Percentiles rank a stretch among this genome's conserved stretches.
Conservation (phyloP, 495 filamentous ascomycete genomes). For the Aspergillus hancockii region DNA sequence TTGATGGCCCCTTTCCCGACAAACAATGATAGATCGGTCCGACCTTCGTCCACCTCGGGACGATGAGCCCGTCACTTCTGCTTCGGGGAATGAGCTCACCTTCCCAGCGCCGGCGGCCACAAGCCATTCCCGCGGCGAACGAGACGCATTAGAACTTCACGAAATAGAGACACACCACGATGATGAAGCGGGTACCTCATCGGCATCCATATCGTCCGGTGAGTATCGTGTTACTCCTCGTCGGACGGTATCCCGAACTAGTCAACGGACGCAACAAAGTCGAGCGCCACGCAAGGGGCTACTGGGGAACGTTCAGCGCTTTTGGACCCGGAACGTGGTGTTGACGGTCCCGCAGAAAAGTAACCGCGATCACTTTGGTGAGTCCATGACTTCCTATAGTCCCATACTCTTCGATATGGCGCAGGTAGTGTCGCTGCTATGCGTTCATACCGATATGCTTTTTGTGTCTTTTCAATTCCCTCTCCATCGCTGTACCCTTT, state of each 20-base stretch:
- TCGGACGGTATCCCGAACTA: constrained; percentile 28
- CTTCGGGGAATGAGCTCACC: not conserved
- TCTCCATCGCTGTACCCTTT: too few relatives aligned
- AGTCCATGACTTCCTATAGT: constrained; percentile 10
- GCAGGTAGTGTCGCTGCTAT: too few relatives aligned
- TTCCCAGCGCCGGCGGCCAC: not conserved
- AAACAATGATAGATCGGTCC: constrained; percentile 1
- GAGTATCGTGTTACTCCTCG: constrained; percentile 35
- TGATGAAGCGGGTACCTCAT: constrained; percentile 23
- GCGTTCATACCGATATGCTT: too few relatives aligned
- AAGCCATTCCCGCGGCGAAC: constrained; percentile 19
- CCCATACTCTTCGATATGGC: not conserved
- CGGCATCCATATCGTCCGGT: constrained; percentile 35
- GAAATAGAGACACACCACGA: constrained; percentile 35
- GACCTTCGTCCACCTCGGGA: not conserved
- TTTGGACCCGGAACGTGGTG: constrained; percentile 45
- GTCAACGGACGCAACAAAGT: constrained; percentile 13
- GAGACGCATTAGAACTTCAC: constrained; percentile 37
- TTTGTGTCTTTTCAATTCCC: not conserved
- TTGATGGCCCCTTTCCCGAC: not conserved
- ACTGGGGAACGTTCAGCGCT: constrained; percentile 28
- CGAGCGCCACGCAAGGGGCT: constrained; percentile 25
- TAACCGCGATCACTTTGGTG: constrained; percentile 50
- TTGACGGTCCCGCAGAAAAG: constrained; percentile 44
- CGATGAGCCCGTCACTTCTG: not conserved